Conservation (phyloP, 2,329 filamentous ascomycete species). For the Exophiala sp. region DNA sequence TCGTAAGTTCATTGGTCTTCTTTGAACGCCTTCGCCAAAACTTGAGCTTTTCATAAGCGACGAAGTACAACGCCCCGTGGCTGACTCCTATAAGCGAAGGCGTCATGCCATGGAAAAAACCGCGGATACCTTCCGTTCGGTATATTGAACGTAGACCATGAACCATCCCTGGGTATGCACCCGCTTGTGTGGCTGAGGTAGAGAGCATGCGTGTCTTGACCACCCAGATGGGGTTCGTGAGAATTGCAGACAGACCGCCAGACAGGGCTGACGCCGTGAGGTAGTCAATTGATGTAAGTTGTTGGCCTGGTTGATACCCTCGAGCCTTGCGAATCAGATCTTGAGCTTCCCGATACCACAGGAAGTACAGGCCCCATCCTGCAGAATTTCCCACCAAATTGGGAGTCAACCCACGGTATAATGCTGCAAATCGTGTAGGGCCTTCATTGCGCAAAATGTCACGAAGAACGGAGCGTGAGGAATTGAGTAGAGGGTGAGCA, state of each 20-base stretch:
- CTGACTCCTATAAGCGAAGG: slow-evolving; percentile 80
- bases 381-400: slow-evolving; percentile 87
- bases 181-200: slow-evolving; percentile 64
- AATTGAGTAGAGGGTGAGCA: slow-evolving; percentile 45
- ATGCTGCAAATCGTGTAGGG: slow-evolving; percentile 50
- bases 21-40: slow-evolving; percentile 29
- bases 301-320: slow-evolving; percentile 28
- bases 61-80: slow-evolving; percentile 92
- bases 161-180: slow-evolving; percentile 74
- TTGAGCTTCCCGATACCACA: slow-evolving; percentile 60
- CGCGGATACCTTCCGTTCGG: slow-evolving; percentile 63
- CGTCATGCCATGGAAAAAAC: slow-evolving; percentile 82
- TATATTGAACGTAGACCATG: slow-evolving; percentile 64
- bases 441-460: slow-evolving; percentile 51
- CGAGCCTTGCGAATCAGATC: slow-evolving; percentile 44
- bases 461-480: slow-evolving; percentile 49
- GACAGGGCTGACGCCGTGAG: slow-evolving; percentile 66
- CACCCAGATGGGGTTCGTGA: slow-evolving; percentile 97
- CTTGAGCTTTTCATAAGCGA: slow-evolving; percentile 78
- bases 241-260: slow-evolving; percentile 68
- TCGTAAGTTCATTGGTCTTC: slow-evolving; percentile 48
- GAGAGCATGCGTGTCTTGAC: slow-evolving; percentile 96
- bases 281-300: slow-evolving; percentile 60
- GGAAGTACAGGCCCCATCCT: slow-evolving; percentile 90
- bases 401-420: slow-evolving; percentile 84